Evolutionary conservation across 2,329 filamentous ascomycete species (phyloP).

Genomic region (Lecanosticta acicola): DNA sequence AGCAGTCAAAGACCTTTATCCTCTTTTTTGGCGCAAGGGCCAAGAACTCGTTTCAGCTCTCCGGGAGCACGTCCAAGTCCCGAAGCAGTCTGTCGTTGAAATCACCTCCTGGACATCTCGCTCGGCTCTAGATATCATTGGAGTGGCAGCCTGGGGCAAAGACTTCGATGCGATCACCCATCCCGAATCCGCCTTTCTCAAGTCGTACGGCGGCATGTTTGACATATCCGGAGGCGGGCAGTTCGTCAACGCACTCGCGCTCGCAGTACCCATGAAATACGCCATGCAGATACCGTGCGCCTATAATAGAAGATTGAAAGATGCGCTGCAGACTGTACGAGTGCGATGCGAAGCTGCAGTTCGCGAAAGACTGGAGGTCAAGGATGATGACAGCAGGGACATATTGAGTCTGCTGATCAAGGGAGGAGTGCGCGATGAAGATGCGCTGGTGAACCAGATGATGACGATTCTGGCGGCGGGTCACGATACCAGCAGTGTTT

Average conservation of each 20-base stretch:
- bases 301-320: neutral
- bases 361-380: neutral
- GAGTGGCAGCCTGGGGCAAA: conserved; percentile 7
- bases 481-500: conserved; percentile 69
- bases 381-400: conserved; percentile 1
- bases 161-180: conserved; percentile 7
- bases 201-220: conserved; percentile 5
- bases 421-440: conserved; percentile 40
- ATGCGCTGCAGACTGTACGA: neutral
- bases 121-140: conserved; percentile 10
- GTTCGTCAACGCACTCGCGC: neutral
- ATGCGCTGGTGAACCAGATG: conserved; percentile 47
- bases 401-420: conserved; percentile 2
- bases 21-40: conserved; percentile 3
- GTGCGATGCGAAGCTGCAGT: neutral
- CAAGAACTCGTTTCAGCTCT: neutral
- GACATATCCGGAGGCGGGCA: neutral
- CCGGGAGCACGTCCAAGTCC: neutral
- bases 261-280: neutral
- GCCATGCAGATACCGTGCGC: neutral
- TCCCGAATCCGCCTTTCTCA: conserved; percentile 1
- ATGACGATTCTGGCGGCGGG: conserved; percentile 50
- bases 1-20: conserved; percentile 1
- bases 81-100: neutral
- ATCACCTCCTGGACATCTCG: conserved; percentile 4